These are phyloP conservation scores for Macadamia integrifolia DNA, from an alignment of 164 flowering plant genomes.

Conservation along the genomic window DNA sequence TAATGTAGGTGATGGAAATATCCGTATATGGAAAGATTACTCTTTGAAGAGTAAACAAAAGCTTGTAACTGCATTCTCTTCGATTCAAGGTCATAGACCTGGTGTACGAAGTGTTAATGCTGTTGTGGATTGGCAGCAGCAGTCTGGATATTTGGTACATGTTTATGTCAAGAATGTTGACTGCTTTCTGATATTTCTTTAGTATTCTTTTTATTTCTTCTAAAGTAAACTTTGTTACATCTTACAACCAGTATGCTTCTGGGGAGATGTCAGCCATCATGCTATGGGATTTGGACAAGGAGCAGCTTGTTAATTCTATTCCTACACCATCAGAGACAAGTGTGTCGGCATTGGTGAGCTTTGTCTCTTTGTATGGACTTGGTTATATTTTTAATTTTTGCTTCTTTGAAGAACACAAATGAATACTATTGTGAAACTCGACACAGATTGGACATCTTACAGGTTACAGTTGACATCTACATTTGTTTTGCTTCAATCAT, in stretches of 20 bases:
- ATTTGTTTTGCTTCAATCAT: too few species aligned
- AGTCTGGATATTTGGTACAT: constrained; percentile 88
- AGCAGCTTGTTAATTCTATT: constrained; percentile 66
- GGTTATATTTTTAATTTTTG: neutral
- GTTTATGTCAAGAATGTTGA: neutral
- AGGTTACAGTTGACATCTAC: too few species aligned
- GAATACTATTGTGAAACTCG: too few species aligned
- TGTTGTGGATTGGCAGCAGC: constrained; percentile 99
- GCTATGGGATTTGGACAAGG: constrained; percentile 96
- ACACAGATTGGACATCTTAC: too few species aligned
- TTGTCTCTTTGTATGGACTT: neutral
- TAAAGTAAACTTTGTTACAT: neutral
- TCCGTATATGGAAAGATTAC: constrained; percentile 94
- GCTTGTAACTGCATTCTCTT: constrained; percentile 90
- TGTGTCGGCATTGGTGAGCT: constrained; percentile 76
- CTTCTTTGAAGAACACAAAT: neutral
- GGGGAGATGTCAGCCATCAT: constrained; percentile 81
- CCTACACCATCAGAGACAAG: constrained; percentile 68
- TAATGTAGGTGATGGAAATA: constrained; percentile 75
- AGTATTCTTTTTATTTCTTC: neutral
- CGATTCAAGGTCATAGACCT: constrained; percentile 83
- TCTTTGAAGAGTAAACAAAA: constrained; percentile 53
- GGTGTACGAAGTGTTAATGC: constrained; percentile 69
- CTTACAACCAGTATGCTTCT: constrained; percentile 60
- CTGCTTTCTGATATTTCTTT: neutral